phyloP scores from a whole-genome alignment of 345 rosid genomes.

The Raphanus sativus region DNA sequence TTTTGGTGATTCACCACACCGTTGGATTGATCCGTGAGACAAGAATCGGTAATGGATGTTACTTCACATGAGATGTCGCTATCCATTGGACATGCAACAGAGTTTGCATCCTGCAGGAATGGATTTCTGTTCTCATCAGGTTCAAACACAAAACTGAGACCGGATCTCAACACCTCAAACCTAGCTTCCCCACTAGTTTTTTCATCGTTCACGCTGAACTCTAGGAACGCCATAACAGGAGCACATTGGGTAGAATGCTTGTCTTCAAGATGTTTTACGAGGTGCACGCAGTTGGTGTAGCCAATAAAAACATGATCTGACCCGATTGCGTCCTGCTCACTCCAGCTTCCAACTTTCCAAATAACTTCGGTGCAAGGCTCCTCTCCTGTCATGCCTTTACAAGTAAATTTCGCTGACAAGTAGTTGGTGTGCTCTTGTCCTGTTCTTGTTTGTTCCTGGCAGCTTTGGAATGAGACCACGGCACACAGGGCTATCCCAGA shows the following conservation, averaged over 20 bases:
- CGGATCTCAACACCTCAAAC: constrained; percentile 30
- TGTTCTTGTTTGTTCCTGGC: background rate
- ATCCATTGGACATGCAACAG: background rate
- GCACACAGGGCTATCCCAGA: constrained; percentile 6
- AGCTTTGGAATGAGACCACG: background rate
- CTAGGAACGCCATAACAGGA: background rate
- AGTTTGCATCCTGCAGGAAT: background rate
- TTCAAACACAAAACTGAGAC: constrained; percentile 22
- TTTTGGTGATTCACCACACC: background rate
- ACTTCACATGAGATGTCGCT: background rate
- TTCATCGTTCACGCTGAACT: background rate
- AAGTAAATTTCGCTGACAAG: constrained; percentile 6
- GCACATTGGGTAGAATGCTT: background rate
- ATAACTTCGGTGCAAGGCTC: background rate
- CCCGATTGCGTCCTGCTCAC: background rate
- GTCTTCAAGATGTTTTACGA: background rate
- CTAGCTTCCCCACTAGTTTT: background rate
- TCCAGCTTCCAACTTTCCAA: constrained; percentile 15
- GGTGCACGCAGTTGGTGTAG: constrained; percentile 8
- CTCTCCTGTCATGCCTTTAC: background rate
- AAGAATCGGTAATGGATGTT: background rate
- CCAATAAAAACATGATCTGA: constrained; percentile 24
- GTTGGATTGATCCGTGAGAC: constrained; percentile 11
- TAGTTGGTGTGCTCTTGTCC: background rate
- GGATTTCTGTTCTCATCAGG: background rate